Evolutionary conservation across 164 flowering plant genomes (phyloP), one percentile per base, ranked within the genome.

Genomic region (Vitis cinerea): DNA sequence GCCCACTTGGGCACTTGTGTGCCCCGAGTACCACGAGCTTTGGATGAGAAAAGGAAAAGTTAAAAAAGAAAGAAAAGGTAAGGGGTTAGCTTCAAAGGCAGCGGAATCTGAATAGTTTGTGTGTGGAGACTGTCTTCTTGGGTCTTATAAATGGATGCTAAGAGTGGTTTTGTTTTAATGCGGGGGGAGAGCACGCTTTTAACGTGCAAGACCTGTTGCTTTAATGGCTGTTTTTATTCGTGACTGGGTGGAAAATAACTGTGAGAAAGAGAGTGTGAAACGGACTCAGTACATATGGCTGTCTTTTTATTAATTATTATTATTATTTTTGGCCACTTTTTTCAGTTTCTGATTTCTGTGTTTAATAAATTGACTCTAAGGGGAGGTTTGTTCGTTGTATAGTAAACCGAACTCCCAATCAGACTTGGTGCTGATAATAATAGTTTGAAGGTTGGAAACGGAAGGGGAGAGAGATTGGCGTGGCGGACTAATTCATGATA

Each of bases 401-500:
- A 3, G 23, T 27, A 23, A 59, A 30, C 12, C 31, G 2, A 59
- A 27, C 16, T 57, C 19, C 59, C 16, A 8, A n/a, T n/a, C 59
- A 14, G 1, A 1, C 23, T 19, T 19, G 23, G 23, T 1, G 23
- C 1, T 62, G 52, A 12, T 17, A 59, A 27, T 51, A 50, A 56
- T 44, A 69, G 72, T 75, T 77, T 44, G 55, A 53, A 78, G 75
- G 76, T 67, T 71, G 76, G 81, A 75, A 71, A 72, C 67, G 75
- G 74, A 74, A 81, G 76, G 61, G 71, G 44, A 3, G 44, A 23
- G 27, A 81, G 71, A 67, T 2, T 67, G 66, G 9, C 65, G 59
- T 69, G 85, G 73, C 76, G 74, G 80, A 77, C 71, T 62, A 63
- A 78, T 78, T 73, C 77, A 76, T 72, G 77, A 74, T 74, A 70